These are phyloP conservation scores for Hymenoscyphus scutula DNA, from an alignment of 2,329 filamentous ascomycete genomes.

Conservation along the genomic window DNA sequence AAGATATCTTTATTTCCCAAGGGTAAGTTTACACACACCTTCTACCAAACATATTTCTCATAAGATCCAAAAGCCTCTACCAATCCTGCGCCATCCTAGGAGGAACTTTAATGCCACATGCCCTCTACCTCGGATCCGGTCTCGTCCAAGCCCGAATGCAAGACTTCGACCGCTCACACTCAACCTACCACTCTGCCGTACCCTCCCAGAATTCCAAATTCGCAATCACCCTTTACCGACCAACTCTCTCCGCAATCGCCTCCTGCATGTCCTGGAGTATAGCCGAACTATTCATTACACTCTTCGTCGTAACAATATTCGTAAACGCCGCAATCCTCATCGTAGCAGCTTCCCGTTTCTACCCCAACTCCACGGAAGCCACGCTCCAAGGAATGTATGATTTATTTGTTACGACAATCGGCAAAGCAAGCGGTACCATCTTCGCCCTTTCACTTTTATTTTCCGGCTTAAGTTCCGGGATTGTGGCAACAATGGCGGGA, in stretches of 20 bases:
- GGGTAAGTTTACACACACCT: not conserved
- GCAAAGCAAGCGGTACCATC: constrained; percentile 71
- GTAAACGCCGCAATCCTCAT: constrained; percentile 81
- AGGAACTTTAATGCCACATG: constrained; percentile 71
- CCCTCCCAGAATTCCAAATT: constrained; percentile 26
- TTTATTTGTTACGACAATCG: constrained; percentile 63
- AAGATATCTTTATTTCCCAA: not conserved
- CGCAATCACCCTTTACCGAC: constrained; percentile 59
- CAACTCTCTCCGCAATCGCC: constrained; percentile 66
- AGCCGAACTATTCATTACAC: constrained; percentile 64
- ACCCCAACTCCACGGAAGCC: constrained; percentile 61
- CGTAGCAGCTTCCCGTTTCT: constrained; percentile 73
- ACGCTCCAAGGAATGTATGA: constrained; percentile 80
- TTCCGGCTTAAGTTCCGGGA: constrained; percentile 75
- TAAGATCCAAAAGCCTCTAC: constrained; percentile 52
- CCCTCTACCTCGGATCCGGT: constrained; percentile 65
- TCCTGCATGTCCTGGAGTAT: constrained; percentile 71
- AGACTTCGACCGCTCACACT: constrained; percentile 58
- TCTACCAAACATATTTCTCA: constrained; percentile 37
- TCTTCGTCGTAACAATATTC: constrained; percentile 79
- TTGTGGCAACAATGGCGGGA: constrained; percentile 83
- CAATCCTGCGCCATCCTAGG: constrained; percentile 73
- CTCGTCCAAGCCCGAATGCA: constrained; percentile 64
- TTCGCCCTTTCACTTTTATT: constrained; percentile 78
- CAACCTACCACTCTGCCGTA: constrained; percentile 42